Evolutionary conservation across 345 rosid species (phyloP), one percentile per base, ranked within the genome.

Genomic region (Orychophragmus violaceus): DNA sequence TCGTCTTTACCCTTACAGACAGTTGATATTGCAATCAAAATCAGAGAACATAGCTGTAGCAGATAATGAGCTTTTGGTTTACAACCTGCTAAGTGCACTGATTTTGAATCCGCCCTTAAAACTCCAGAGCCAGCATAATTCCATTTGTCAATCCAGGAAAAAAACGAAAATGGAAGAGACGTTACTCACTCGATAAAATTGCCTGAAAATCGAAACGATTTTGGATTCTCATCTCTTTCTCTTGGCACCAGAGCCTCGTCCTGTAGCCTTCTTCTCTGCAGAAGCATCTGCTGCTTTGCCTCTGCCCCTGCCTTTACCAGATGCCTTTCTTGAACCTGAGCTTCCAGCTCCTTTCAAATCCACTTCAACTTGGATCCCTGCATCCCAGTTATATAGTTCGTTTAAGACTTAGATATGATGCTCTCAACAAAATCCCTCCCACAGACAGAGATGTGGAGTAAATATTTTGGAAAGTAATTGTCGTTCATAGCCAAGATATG

Each of bases 341-440:
- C 70, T 82, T 37, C 75, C 82, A 11, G 72, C 23, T 17, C 80
- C 85, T 77, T 86, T 93, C 69, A 88, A 71, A 60, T 86, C 93
- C 71, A 93, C 55, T 75, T 90, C 84, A 10, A 93, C 97, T 79
- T 86, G 64, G 52, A 90, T 82, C 72, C 94, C 96, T 87, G 62
- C 30, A 39, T 18, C 36, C 19, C 8, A 0, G 35, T 44, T 41
- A 41, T 16, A 41, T 41, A 41, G 3, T n/a, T 41, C 46, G 21
- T 41, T 17, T 18, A 7, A 59, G 51, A 68, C 35, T 23, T 2
- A 1, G 25, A 35, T 14, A 23, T 16, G 11, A 64, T 50, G 17
- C 4, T 36, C 12, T 36, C 48, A 49, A 12, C 12, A 13, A 36
- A 36, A 36, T 24, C 8, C n/a, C 36, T n/a, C 44, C n/a, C n/a